Evolutionary conservation across 2,329 filamentous ascomycete species (phyloP), one percentile per base, ranked within the genome.

Genomic region (Samsoniella hepiali): DNA sequence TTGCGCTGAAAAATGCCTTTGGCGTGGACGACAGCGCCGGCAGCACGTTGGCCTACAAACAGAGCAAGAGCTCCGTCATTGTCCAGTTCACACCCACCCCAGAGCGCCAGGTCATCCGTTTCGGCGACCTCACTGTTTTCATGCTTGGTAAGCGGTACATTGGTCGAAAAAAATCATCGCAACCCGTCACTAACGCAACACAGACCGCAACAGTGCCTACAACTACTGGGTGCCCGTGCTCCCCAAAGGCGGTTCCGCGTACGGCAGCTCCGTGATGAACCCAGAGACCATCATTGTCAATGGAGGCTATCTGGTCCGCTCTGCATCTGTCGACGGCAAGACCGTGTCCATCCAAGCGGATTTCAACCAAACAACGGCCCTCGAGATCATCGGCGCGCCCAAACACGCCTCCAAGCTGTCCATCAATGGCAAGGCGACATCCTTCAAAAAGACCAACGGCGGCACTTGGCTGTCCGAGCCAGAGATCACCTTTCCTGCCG

Each of bases 331-430:
- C 1, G 69, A 82, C 5, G 84, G 81, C 2, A 77, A 76, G n/a
- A 80, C 81, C 1, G 78, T 94, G 5, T 78, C 83, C 13, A 72
- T 94, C 3, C 84, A 83, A 4, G 91, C 88, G 3, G 91, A 95
- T 69, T 81, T 93, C 66, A 93, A 94, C 68, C 74, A 80, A 0
- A 91, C 89, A 0, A 87, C 87, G 0, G 70, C 83, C 0, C 74
- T 94, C 15, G 89, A 93, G 67, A 79, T 94, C 29, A 84, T 92
- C 38, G 87, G 88, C 3, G 87, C 84, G 0, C 82, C 85, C 0
- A 71, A 76, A 0, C 73, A 71, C 1, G 76, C 84, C 1, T 80
- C 82, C 2, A 75, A 72, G 0, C 69, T 87, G 5, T 67, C 72
- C 1, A 66, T 80, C 53, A 83, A 82, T 36, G 78, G 76, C 10